phyloP scores from a whole-genome alignment of 2,329 filamentous ascomycete species.

The Penicillium verrucosum region DNA sequence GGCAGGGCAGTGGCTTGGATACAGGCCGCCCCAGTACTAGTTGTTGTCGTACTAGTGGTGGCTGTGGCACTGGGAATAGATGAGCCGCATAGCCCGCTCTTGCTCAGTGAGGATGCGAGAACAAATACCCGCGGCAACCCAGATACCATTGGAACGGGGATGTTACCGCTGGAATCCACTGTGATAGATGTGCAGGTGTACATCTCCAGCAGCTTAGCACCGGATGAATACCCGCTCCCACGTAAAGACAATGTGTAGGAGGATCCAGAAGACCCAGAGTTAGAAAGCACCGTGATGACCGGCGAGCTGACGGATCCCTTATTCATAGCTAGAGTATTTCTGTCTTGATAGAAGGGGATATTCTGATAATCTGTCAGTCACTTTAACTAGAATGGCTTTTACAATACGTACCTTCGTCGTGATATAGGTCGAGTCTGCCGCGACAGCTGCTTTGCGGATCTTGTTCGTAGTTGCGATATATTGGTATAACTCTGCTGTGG shows the following conservation, averaged over 20 bases:
- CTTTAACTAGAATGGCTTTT: background rate
- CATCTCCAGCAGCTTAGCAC: conserved; percentile 25
- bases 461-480: conserved; percentile 50
- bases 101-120: conserved; percentile 11
- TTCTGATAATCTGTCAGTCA: conserved; percentile 20
- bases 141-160: conserved; percentile 44
- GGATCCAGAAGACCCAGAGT: conserved; percentile 35
- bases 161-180: conserved; percentile 42
- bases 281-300: conserved; percentile 43
- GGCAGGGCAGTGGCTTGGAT: conserved; percentile 46
- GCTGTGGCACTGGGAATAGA: conserved; percentile 2
- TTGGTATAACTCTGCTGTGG: conserved; percentile 48
- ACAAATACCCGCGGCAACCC: conserved; percentile 43
- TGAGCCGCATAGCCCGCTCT: conserved; percentile 12
- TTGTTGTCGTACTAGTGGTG: background rate
- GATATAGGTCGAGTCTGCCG: conserved; percentile 39
- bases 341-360: conserved; percentile 43
- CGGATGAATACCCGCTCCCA: conserved; percentile 24
- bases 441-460: conserved; percentile 48
- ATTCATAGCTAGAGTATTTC: conserved; percentile 44
- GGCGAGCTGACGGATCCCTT: conserved; percentile 40
- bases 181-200: conserved; percentile 43
- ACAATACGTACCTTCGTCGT: conserved; percentile 32
- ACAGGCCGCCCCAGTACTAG: conserved; percentile 12
- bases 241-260: conserved; percentile 24